Evolutionary conservation across 495 filamentous ascomycete species (phyloP), one percentile per base, ranked within the genome.

Genomic region (Glarea lozoyensis): DNA sequence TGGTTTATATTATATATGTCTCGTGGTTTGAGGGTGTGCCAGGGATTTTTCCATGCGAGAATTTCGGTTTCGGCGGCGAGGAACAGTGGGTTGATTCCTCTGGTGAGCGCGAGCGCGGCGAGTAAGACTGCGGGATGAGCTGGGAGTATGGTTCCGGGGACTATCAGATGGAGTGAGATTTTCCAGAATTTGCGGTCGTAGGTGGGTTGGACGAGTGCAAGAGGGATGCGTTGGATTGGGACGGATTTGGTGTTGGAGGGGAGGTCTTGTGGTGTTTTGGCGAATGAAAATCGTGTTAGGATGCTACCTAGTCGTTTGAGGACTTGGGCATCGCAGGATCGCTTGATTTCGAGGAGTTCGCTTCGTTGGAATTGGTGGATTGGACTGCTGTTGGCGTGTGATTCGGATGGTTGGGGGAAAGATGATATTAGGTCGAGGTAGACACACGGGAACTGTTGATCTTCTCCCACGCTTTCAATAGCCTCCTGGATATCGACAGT

Each of bases 371-470:
- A 60, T 1, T 37, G 19, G 1, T 53, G 50, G 21, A 57, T 52
- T 6, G 58, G 39, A 11, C 35, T 36, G 13, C 31, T 42, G 10
- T n/a, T 22, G 15, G 42, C 42, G 15, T 29, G 25, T 7, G 25
- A 7, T 7, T 27, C n/a, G n/a, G n/a, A n/a, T 34, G 31, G 31
- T 7, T 27, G 45, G 1, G 25, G 30, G 48, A 68, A 68, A 6
- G 48, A 39, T 23, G 64, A 41, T 1, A 67, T 69, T 2, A 67
- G 68, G 38, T 70, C 66, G 4, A 72, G 59, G 38, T 63, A 68
- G 12, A 72, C 65, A 50, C 73, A 76, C 2, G 64, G 65, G 57
- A 67, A 79, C 33, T 62, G 60, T 13, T 69, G 48, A 2, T 49
- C 56, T 17, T 59, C 54, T 0, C 68, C 58, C 11, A 79, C 63